Percentiles rank a stretch among this genome's conserved stretches.
Conservation (phyloP, 306 rosid genomes). For the Luffa aegyptiaca region DNA sequence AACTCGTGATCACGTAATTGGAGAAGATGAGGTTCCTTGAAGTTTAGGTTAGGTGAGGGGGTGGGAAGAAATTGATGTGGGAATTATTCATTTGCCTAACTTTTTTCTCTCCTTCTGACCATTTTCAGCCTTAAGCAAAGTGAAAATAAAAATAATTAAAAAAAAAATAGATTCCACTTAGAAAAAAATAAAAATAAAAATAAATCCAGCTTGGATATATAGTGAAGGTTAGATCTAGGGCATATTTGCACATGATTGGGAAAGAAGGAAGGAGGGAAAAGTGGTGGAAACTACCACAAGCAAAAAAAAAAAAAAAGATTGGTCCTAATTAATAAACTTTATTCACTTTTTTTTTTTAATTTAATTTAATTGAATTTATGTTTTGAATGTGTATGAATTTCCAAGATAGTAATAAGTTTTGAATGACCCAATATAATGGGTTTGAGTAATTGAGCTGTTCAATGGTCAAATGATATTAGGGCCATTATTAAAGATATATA, state of each 20-base stretch:
- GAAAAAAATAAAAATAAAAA: neutral
- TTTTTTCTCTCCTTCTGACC: neutral
- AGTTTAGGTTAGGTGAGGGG: slow-evolving; percentile 12
- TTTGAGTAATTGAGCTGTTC: neutral
- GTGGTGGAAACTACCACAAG: neutral
- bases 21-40: slow-evolving; percentile 18
- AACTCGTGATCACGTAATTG: neutral
- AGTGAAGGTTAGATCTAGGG: neutral
- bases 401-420: neutral
- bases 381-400: neutral
- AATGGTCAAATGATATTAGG: neutral
- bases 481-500: neutral
- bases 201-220: neutral
- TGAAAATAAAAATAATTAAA: neutral
- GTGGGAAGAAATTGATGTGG: slow-evolving; percentile 12
- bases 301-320: too few species aligned
- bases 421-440: neutral
- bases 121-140: slow-evolving; percentile 54
- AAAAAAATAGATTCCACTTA: neutral
- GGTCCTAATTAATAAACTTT: neutral
- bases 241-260: slow-evolving; percentile 10
- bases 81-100: slow-evolving; percentile 26
- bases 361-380: neutral
- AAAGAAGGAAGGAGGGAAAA: neutral
- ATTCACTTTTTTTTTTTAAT: neutral